phyloP scores from a whole-genome alignment of 192 early-diverging fungal species.

The Coemansia sp. region DNA sequence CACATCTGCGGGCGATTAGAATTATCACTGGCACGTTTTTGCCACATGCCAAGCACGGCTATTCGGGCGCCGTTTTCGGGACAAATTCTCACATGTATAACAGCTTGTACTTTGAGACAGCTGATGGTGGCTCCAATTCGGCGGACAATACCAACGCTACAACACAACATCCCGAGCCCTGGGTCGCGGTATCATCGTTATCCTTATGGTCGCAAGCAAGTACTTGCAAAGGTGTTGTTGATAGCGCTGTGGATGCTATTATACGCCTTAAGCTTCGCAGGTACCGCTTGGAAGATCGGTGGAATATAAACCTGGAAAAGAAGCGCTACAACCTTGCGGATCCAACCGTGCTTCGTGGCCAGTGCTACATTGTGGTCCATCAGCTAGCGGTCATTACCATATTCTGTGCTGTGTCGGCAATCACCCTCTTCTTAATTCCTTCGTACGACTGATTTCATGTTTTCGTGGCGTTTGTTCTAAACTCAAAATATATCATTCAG shows the following conservation, averaged over 20 bases:
- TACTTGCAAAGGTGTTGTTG: background rate
- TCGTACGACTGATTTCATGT: too few relatives aligned
- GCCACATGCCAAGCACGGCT: background rate
- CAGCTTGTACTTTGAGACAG: background rate
- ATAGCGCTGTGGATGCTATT: background rate
- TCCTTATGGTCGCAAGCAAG: conserved; percentile 26
- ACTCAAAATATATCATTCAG: too few relatives aligned
- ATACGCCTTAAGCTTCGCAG: conserved; percentile 28
- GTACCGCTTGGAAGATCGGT: conserved; percentile 20
- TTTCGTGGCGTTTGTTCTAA: too few relatives aligned
- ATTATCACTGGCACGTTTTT: conserved; percentile 24
- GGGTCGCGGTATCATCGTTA: background rate
- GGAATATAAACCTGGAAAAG: conserved; percentile 27
- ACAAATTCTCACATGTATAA: background rate
- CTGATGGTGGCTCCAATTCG: background rate
- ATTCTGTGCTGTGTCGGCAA: conserved; percentile 5
- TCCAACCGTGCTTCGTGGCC: conserved; percentile 20
- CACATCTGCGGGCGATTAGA: conserved; percentile 11
- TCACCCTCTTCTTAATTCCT: conserved; percentile 18
- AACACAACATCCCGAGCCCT: background rate
- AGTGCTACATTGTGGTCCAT: conserved; percentile 22
- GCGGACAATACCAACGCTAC: background rate
- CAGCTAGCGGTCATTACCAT: conserved; percentile 18
- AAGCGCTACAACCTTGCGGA: conserved; percentile 22
- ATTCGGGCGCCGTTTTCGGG: background rate